phyloP scores from a whole-genome alignment of 495 filamentous ascomycete species.

The Geoglossum glabrum region DNA sequence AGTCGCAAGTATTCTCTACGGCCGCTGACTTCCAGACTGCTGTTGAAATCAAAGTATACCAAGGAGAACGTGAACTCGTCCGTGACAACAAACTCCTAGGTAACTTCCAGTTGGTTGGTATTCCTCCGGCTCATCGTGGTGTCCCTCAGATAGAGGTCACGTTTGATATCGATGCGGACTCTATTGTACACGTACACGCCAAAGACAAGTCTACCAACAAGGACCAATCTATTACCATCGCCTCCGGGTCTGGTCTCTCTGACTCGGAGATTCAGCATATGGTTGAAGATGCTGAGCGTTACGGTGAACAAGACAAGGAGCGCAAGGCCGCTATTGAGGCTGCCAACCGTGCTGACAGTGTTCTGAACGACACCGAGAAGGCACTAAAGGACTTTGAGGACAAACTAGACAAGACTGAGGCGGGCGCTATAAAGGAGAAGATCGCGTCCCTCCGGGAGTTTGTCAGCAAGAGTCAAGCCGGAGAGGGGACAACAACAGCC shows the following conservation, averaged over 20 bases:
- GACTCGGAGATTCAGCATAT: slow-evolving; percentile 87
- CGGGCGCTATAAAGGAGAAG: slow-evolving; percentile 83
- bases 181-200: slow-evolving; percentile 95
- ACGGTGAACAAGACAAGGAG: slow-evolving; percentile 86
- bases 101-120: slow-evolving; percentile 99
- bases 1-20: slow-evolving; percentile 96
- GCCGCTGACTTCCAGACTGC: slow-evolving; percentile 98
- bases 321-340: slow-evolving; percentile 87
- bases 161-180: slow-evolving; percentile 98
- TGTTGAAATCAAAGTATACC: slow-evolving; percentile 99
- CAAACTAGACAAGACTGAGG: slow-evolving; percentile 91
- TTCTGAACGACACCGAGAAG: slow-evolving; percentile 95
- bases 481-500: slow-evolving; percentile 65
- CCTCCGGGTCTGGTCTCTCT: slow-evolving; percentile 93
- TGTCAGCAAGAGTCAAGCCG: slow-evolving; percentile 83
- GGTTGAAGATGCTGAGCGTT: slow-evolving; percentile 95
- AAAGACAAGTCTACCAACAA: slow-evolving; percentile 99
- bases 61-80: slow-evolving; percentile 99
- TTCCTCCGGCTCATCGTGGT: slow-evolving; percentile 92
- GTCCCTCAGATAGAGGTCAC: slow-evolving; percentile 97
- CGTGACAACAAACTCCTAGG: slow-evolving; percentile 97
- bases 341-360: slow-evolving; percentile 91
- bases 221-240: slow-evolving; percentile 98
- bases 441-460: slow-evolving; percentile 74
- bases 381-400: slow-evolving; percentile 91